Evolutionary conservation across 192 early-diverging fungal genomes (phyloP).

Genomic region (Dimargaris xerosporica): DNA sequence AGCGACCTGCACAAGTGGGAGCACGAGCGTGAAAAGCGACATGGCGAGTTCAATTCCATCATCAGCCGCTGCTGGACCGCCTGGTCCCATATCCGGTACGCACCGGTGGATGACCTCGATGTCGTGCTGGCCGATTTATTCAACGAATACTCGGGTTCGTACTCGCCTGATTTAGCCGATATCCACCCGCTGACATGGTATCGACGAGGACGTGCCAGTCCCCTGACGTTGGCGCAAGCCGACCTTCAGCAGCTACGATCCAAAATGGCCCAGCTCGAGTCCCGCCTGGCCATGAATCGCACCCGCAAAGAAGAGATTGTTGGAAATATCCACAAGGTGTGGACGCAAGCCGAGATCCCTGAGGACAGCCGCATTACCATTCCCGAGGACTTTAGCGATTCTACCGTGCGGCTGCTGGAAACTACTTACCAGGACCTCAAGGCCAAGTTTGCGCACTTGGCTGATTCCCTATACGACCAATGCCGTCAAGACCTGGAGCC

Average conservation of each 20-base stretch:
- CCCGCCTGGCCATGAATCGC: slow-evolving; percentile 1
- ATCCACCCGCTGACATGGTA: neutral
- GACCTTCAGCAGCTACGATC: neutral
- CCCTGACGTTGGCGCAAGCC: neutral
- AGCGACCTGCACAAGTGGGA: neutral
- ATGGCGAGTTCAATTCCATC: neutral
- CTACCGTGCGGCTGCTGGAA: neutral
- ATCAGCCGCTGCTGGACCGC: neutral
- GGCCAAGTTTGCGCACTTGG: neutral
- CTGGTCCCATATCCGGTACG: neutral
- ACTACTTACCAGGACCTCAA: neutral
- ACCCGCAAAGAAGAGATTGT: neutral
- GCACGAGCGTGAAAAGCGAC: neutral
- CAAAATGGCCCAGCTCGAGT: neutral
- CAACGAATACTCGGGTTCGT: neutral
- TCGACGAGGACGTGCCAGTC: neutral
- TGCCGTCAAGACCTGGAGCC: neutral
- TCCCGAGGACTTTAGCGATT: neutral
- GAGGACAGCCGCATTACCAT: neutral
- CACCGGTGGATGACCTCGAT: neutral
- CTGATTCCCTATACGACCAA: neutral
- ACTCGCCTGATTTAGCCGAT: neutral
- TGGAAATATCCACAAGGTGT: neutral
- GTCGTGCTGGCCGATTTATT: neutral
- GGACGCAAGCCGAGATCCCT: neutral